Percentiles rank a stretch among this genome's conserved stretches.
Conservation (phyloP, 1,139 yeast species). For the Blastobotrys raffinosifermentans region DNA sequence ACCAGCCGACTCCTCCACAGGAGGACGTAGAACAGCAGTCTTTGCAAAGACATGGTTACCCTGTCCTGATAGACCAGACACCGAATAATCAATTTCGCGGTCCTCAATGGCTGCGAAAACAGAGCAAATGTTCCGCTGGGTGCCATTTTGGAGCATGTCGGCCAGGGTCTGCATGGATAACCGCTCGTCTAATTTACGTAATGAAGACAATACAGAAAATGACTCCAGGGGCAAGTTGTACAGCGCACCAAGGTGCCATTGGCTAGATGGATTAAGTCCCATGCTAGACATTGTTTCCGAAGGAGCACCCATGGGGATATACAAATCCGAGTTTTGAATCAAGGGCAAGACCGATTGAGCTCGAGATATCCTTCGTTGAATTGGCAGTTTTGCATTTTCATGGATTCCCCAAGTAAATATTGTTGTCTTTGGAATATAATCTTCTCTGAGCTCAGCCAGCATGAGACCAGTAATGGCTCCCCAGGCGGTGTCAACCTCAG, state of each 20-base stretch:
- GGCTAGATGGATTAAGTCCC: conserved; percentile 17
- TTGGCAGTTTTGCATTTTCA: conserved; percentile 23
- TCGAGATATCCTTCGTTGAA: conserved; percentile 35
- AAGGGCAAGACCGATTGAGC: conserved; percentile 45
- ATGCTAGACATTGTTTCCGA: conserved; percentile 1
- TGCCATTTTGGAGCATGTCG: conserved; percentile 19
- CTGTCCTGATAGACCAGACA: conserved; percentile 11
- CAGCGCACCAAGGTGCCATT: conserved; percentile 28
- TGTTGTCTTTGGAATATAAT: conserved; percentile 56
- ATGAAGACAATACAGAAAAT: conserved; percentile 25
- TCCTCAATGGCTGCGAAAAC: conserved; percentile 14
- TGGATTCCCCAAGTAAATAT: conserved; percentile 54
- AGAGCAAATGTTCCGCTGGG: conserved; percentile 23
- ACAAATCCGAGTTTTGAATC: conserved; percentile 42
- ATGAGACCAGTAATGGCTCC: conserved; percentile 62
- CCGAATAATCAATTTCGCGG: conserved; percentile 15
- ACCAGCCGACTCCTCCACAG: too few relatives aligned
- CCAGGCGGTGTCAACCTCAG: conserved; percentile 78
- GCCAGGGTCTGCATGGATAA: conserved; percentile 25
- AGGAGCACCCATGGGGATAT: conserved; percentile 41
- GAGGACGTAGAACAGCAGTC: conserved; percentile 28
- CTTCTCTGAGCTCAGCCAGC: conserved; percentile 57
- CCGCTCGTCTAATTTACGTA: conserved; percentile 17
- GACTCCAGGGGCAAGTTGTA: conserved; percentile 28
- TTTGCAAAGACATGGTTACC: conserved; percentile 33